Conservation (phyloP, 371 early-diverging fungal species). For the Umbelopsis sp. region DNA sequence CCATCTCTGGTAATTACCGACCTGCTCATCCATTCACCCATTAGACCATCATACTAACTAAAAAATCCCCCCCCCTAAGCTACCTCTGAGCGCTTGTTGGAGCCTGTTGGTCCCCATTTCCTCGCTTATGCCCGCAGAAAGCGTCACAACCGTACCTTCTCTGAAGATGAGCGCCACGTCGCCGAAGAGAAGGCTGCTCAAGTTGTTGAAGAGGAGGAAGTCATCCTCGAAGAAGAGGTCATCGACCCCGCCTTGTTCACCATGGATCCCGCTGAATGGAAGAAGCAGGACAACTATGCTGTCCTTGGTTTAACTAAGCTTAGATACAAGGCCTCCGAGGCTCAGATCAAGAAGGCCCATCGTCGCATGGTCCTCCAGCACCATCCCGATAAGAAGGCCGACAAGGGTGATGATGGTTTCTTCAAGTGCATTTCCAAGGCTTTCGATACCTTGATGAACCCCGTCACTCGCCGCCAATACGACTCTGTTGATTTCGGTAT, state of each 20-base stretch:
- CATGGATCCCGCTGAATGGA: conserved; percentile 85
- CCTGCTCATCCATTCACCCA: background rate
- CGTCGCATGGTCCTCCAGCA: conserved; percentile 86
- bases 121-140: conserved; percentile 71
- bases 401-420: conserved; percentile 90
- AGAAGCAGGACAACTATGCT: conserved; percentile 86
- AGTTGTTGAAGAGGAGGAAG: conserved; percentile 63
- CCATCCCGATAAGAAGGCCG: conserved; percentile 92
- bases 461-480: conserved; percentile 91
- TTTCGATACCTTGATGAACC: conserved; percentile 92
- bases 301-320: conserved; percentile 82
- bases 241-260: conserved; percentile 66
- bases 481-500: conserved; percentile 92
- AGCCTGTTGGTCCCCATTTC: conserved; percentile 70
- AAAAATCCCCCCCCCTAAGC: conserved; percentile 24
- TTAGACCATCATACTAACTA: background rate
- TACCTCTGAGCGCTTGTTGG: conserved; percentile 55
- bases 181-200: conserved; percentile 47
- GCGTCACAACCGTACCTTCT: conserved; percentile 71
- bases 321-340: conserved; percentile 81
- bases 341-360: conserved; percentile 83
- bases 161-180: conserved; percentile 64
- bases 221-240: conserved; percentile 74
- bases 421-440: conserved; percentile 99
- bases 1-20: conserved; percentile 41